Percentiles rank a stretch among this genome's conserved stretches.
These are phyloP conservation scores for Penicillium sp. DNA, from an alignment of 2,329 filamentous ascomycete genomes.

Conservation along the genomic window DNA sequence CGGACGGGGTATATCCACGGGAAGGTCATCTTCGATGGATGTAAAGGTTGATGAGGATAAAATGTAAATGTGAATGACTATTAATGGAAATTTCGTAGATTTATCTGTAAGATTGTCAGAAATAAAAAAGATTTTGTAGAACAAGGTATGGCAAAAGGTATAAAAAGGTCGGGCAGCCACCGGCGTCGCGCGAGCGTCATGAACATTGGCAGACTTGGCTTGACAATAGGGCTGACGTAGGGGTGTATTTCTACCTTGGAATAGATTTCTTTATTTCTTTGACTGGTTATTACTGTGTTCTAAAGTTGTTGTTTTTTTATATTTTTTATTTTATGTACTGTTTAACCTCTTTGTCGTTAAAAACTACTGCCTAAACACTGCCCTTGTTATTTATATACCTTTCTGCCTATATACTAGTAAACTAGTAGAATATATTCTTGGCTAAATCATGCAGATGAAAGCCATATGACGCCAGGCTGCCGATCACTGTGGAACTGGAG, in stretches of 20 bases:
- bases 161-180: constrained; percentile 18
- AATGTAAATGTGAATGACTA: not conserved
- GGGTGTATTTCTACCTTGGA: no score
- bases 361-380: not conserved
- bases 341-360: not conserved
- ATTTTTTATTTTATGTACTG: not conserved
- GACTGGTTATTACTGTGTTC: not conserved
- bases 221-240: constrained; percentile 8
- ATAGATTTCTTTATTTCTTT: not conserved
- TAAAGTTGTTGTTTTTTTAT: not conserved
- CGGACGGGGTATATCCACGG: constrained; percentile 56
- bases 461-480: constrained; percentile 1
- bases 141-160: constrained; percentile 1
- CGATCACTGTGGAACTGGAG: constrained; percentile 2
- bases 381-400: not conserved
- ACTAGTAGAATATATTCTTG: not conserved
- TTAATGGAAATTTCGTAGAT: not conserved
- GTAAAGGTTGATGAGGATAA: not conserved
- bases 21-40: constrained; percentile 16
- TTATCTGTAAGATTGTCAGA: not conserved
- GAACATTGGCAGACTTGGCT: constrained; percentile 4
- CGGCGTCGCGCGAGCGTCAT: constrained; percentile 24
- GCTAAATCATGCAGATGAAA: not conserved
- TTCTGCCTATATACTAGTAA: not conserved
- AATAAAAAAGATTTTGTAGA: not conserved